A percentile compares a stretch with the other conserved stretches of the same genome.
These are phyloP conservation scores for thale cress (Arabidopsis thaliana) DNA, from an alignment of 345 rosid genomes.

Conservation along the genomic window TAIR10.1 NC_003075.7:11888501-11889000, in stretches of 20 bases:
- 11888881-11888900: not conserved
- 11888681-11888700: not conserved
- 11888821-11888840: not conserved
- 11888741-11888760: not conserved
- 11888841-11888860: not conserved
- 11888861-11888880: not conserved
- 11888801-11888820: not conserved
- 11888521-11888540: not conserved
- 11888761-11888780: not conserved
- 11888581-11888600: not conserved
- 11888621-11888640: not conserved
- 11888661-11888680: not conserved
- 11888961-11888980: not conserved
- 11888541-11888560: not conserved
- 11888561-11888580: not conserved
- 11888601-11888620: not conserved
- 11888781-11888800: not conserved
- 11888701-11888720: not conserved
- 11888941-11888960: too few relatives aligned
- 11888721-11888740: not conserved
- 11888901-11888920: too few relatives aligned
- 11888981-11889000: not conserved
- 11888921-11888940: too few relatives aligned
- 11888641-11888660: not conserved
- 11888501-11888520: slow-evolving; percentile 15